Conservation (phyloP, 768 basidiomycete species). For the Cystobasidium ongulense region DNA sequence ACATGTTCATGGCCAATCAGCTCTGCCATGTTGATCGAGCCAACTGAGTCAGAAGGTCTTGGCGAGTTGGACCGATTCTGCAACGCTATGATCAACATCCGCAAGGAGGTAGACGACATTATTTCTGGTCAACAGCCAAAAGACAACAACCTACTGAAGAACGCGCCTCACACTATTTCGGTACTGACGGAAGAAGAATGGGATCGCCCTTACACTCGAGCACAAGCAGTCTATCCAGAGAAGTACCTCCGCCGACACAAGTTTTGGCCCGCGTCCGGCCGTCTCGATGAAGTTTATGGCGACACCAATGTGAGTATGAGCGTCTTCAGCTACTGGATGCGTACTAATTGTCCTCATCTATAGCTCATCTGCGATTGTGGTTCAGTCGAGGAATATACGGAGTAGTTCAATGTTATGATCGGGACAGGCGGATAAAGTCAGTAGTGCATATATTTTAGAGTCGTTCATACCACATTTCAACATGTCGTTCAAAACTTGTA, state of each 20-base stretch:
- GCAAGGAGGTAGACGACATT: slow-evolving; percentile 80
- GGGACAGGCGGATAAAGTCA: neutral
- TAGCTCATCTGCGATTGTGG: slow-evolving; percentile 46
- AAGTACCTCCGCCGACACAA: slow-evolving; percentile 76
- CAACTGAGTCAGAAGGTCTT: slow-evolving; percentile 88
- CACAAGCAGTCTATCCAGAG: slow-evolving; percentile 82
- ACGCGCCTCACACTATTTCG: slow-evolving; percentile 83
- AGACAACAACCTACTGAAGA: slow-evolving; percentile 84
- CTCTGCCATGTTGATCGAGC: slow-evolving; percentile 91
- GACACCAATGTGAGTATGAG: slow-evolving; percentile 75
- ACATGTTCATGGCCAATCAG: slow-evolving; percentile 98
- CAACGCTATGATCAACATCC: slow-evolving; percentile 96
- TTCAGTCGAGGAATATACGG: slow-evolving; percentile 41
- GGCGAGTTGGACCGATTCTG: slow-evolving; percentile 95
- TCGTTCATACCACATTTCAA: neutral
- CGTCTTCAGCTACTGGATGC: neutral
- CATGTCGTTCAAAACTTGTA: neutral
- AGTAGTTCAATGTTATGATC: neutral
- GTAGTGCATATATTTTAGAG: neutral
- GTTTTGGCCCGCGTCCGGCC: slow-evolving; percentile 90
- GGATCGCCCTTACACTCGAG: slow-evolving; percentile 87
- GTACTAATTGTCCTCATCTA: slow-evolving; percentile 46
- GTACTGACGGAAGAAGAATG: slow-evolving; percentile 70
- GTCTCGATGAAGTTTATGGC: slow-evolving; percentile 90
- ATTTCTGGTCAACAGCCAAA: slow-evolving; percentile 75